Conservation (phyloP, 2,329 filamentous ascomycete species). For the Triangularia verruculosa region DNA sequence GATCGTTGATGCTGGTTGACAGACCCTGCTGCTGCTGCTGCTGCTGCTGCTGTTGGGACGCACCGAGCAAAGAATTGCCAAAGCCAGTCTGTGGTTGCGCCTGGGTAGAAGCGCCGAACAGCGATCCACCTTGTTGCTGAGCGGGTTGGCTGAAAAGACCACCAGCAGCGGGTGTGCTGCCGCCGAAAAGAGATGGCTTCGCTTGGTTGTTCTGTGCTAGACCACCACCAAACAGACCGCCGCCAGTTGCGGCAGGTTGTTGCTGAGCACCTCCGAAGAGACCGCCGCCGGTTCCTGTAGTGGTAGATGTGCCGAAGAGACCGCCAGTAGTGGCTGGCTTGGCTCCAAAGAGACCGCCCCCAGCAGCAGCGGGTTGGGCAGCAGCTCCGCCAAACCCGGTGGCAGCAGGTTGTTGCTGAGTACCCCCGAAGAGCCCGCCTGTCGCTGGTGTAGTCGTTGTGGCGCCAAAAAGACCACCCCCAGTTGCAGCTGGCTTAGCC, state of each 20-base stretch:
- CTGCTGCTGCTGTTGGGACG: conserved; percentile 48
- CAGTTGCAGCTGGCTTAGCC: conserved; percentile 26
- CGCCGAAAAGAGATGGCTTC: conserved; percentile 53
- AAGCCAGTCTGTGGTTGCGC: conserved; percentile 49
- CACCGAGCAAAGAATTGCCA: conserved; percentile 59
- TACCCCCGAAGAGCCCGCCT: conserved; percentile 44
- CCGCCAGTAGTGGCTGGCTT: conserved; percentile 44
- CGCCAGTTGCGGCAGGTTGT: conserved; percentile 15
- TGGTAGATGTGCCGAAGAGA: conserved; percentile 49
- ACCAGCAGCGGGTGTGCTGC: conserved; percentile 42
- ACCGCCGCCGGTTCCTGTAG: conserved; percentile 34
- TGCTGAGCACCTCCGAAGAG: conserved; percentile 34
- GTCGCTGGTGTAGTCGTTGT: conserved; percentile 36
- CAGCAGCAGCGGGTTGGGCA: conserved; percentile 25
- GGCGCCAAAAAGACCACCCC: conserved; percentile 39
- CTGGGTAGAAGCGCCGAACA: conserved; percentile 53
- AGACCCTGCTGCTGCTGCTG: conserved; percentile 65
- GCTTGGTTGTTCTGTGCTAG: conserved; percentile 53
- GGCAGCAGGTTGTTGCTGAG: conserved; percentile 31
- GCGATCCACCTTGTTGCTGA: conserved; percentile 30
- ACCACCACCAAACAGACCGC: conserved; percentile 46
- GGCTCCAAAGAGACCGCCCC: conserved; percentile 52
- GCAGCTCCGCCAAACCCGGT: conserved; percentile 28
- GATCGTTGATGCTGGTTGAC: conserved; percentile 75
- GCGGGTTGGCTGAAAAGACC: conserved; percentile 26